Conservation (phyloP, 148 eudicot genomes). For the Camellia granthamiana region DNA sequence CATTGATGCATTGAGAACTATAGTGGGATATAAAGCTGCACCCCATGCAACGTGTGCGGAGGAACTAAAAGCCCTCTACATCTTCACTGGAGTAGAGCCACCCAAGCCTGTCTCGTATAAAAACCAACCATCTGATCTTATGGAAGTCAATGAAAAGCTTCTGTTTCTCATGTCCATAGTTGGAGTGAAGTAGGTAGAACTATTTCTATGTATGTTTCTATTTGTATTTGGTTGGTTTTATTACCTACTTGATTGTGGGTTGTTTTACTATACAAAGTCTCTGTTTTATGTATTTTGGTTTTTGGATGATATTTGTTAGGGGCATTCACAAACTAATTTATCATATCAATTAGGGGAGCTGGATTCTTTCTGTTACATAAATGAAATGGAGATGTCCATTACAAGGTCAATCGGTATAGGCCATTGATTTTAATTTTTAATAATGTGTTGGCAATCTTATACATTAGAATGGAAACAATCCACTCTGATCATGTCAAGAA, state of each 20-base stretch:
- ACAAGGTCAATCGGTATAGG: no score
- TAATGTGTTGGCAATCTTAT: no score
- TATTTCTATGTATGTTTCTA: background rate
- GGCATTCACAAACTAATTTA: no score
- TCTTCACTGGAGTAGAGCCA: constrained; percentile 81
- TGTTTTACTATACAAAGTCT: background rate
- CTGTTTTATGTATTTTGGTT: no score
- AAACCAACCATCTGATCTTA: constrained; percentile 28
- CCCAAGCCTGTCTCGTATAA: constrained; percentile 28
- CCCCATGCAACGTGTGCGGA: constrained; percentile 35
- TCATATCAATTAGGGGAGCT: no score
- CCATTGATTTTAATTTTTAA: no score
- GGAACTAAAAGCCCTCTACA: constrained; percentile 69
- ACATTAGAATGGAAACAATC: no score
- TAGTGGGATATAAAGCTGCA: constrained; percentile 59
- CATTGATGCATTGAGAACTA: constrained; percentile 50
- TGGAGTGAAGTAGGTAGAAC: constrained; percentile 49
- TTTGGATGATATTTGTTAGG: no score
- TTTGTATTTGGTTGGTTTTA: constrained; percentile 9
- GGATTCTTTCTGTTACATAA: no score
- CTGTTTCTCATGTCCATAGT: constrained; percentile 66
- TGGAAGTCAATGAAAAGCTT: constrained; percentile 45
- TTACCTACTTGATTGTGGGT: background rate
- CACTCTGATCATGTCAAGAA: no score
- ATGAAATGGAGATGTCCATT: no score